These are phyloP conservation scores for Pyrenula massariospora DNA, from an alignment of 495 filamentous ascomycete species.

Conservation along the genomic window DNA sequence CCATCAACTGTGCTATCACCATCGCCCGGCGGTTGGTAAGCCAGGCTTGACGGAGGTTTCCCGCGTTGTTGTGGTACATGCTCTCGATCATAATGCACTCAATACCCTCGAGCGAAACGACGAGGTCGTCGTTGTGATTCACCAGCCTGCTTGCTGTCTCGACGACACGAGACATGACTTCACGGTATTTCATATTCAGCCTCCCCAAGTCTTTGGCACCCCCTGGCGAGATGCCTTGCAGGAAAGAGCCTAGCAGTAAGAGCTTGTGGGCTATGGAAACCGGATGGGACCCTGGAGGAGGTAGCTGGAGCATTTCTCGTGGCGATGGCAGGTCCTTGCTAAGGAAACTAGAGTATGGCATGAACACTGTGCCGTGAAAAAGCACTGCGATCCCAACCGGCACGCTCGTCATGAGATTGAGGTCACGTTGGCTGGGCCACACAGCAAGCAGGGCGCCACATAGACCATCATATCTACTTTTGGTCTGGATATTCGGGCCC, in stretches of 20 bases:
- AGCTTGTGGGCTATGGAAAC: constrained; percentile 32
- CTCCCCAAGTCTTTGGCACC: constrained; percentile 7
- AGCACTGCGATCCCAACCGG: constrained; percentile 13
- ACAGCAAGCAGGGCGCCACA: constrained; percentile 15
- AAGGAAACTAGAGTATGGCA: constrained; percentile 10
- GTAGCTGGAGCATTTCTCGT: constrained; percentile 20
- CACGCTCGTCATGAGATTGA: constrained; percentile 20
- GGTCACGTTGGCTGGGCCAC: constrained; percentile 25
- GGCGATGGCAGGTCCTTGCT: constrained; percentile 8
- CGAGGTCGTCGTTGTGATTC: constrained; percentile 31
- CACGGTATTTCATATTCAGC: constrained; percentile 6
- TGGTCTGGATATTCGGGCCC: constrained; percentile 1
- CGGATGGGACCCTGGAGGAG: constrained; percentile 25
- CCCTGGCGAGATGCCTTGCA: constrained; percentile 24
- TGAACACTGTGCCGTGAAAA: constrained; percentile 15
- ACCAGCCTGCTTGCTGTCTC: constrained; percentile 27
- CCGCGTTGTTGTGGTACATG: constrained; percentile 29
- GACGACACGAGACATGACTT: constrained; percentile 20
- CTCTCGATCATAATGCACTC: constrained; percentile 37
- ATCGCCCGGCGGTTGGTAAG: constrained; percentile 30
- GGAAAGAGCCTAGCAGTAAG: constrained; percentile 25
- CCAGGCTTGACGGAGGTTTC: constrained; percentile 33
- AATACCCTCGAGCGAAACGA: constrained; percentile 31
- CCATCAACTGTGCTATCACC: constrained; percentile 18
- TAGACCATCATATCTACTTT: constrained; percentile 12